Evolutionary conservation across 768 basidiomycete species (phyloP), one percentile per base, ranked within the genome.

Genomic region (Rhizopogon sp.): DNA sequence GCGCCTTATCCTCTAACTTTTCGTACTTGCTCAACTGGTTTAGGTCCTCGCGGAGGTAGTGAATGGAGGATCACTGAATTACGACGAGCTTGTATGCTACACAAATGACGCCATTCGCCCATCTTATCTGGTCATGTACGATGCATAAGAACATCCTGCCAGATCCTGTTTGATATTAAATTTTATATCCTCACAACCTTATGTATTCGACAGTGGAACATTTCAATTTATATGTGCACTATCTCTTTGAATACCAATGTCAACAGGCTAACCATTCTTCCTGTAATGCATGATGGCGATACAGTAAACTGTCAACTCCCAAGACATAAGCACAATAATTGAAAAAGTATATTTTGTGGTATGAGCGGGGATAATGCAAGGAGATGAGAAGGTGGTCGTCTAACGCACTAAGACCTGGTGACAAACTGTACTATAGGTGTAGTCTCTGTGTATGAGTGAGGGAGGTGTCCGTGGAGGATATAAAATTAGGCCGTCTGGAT

Each of bases 41-140:
- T 25, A 87, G 85, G 83, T 87, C 28, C 73, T 88, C 42, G 85
- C 82, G 6, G 85, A 88, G 70, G 69, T 70, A 29, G 47, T 37
- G 8, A 79, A 78, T 54, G 85, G 85, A 14, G 83, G 80, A 29
- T 79, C 77, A 46, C 67, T 88, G 37, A 87, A 88, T 60, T 83
- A 88, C 45, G 87, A 88, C 60, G 87, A 88, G 60, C 66, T 87
- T 25, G 78, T 88, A 8, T 84, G 88, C 29, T 88, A 88, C 61
- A 70, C 73, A 42, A 85, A 88, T 65, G 83, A 88, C 55, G 87
- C 87, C 2, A 86, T 88, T 50, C 71, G 85, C 40, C 85, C 87
- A 4, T 85, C 86, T 14, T 88, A 83, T 63, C 72, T 88, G 37
- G 80, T 88, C 28, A 77, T 87, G 68, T 88, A 87, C 56, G 84